Evolutionary conservation across 176 grass and related monocot genomes (phyloP).

Genomic region (Neostapfia colusana): DNA sequence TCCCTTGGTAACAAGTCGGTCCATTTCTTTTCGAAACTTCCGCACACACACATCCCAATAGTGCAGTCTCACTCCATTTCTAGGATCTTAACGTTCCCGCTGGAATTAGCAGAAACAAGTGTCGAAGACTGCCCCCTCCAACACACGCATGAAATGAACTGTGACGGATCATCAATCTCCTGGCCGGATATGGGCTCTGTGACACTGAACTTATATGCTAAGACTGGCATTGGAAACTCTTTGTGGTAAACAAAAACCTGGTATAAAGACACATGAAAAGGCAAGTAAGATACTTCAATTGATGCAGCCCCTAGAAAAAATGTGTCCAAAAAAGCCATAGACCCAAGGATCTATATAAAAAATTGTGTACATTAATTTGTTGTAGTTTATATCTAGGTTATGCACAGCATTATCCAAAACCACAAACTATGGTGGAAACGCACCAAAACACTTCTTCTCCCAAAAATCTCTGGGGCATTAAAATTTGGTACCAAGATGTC

Average conservation of each 20-base stretch:
- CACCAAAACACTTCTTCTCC: background rate
- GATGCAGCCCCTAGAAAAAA: background rate
- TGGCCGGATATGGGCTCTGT: constrained; percentile 88
- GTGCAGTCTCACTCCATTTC: constrained; percentile 71
- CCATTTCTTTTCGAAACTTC: constrained; percentile 51
- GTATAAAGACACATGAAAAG: constrained; percentile 12
- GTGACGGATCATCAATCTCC: constrained; percentile 74
- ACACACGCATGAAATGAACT: constrained; percentile 93
- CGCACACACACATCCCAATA: background rate
- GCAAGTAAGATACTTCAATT: constrained; percentile 17
- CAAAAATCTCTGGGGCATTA: background rate
- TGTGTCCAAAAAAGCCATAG: background rate
- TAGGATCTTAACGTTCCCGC: constrained; percentile 85
- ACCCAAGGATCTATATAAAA: background rate
- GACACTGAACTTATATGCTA: constrained; percentile 83
- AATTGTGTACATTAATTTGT: background rate
- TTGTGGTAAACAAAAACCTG: constrained; percentile 98
- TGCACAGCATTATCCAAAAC: too few species aligned
- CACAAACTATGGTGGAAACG: background rate
- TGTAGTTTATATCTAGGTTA: too few species aligned
- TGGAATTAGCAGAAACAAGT: constrained; percentile 88
- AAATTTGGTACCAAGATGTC: background rate
- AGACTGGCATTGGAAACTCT: constrained; percentile 88
- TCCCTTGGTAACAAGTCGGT: constrained; percentile 37
- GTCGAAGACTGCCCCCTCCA: constrained; percentile 81